These are phyloP conservation scores for Echeveria elegans DNA, from an alignment of 164 flowering plant species.

Conservation along the genomic window DNA sequence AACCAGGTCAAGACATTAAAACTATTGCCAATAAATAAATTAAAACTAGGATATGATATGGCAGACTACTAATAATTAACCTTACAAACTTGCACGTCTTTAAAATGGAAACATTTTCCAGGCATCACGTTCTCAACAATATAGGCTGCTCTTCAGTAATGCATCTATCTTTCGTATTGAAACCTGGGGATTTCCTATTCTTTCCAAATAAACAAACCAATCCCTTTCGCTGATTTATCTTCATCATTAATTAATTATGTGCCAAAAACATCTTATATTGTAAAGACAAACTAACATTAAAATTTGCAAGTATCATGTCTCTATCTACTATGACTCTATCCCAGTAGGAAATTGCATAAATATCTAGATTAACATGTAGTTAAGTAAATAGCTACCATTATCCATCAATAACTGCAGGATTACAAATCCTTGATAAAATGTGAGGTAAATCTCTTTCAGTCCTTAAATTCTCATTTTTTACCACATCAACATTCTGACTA, in stretches of 20 bases:
- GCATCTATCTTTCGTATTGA: no score
- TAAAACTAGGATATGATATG: not conserved
- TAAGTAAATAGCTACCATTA: not conserved
- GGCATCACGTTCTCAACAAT: not conserved
- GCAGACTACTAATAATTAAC: not conserved
- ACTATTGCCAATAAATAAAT: not conserved
- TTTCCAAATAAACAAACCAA: not conserved
- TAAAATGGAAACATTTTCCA: not conserved
- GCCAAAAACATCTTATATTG: not conserved
- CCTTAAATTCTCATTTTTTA: not conserved
- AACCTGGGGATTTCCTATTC: not conserved
- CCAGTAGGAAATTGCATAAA: not conserved
- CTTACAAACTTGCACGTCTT: constrained; percentile 2
- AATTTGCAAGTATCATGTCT: not conserved
- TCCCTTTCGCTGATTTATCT: not conserved
- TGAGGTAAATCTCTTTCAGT: not conserved
- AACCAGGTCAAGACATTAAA: not conserved
- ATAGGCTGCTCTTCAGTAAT: not conserved
- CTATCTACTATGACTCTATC: not conserved
- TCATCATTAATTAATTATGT: not conserved
- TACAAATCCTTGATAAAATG: not conserved
- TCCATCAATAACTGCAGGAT: not conserved
- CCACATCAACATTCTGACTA: constrained; percentile 1
- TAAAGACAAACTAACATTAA: not conserved
- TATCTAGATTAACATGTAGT: not conserved